phyloP scores from a whole-genome alignment of 352 stramenopile species.

The Saprolegnia parasitica region DNA sequence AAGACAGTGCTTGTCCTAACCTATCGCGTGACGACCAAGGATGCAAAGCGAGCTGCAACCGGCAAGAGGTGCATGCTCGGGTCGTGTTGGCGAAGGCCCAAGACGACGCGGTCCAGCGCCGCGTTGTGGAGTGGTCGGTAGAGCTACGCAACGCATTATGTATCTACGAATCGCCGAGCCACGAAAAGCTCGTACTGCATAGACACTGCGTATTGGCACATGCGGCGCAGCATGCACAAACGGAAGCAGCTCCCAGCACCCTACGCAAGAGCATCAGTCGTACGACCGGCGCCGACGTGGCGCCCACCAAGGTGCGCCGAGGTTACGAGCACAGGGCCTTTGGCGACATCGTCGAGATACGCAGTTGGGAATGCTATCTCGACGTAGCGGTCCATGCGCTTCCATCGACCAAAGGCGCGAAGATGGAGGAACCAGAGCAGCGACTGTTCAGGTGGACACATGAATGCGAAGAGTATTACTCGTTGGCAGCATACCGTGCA shows the following conservation, averaged over 20 bases:
- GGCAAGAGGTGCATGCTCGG: constrained; percentile 14
- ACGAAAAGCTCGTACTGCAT: neutral
- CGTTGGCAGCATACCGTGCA: constrained; percentile 7
- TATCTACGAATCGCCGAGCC: neutral
- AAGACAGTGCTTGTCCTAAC: constrained; percentile 25
- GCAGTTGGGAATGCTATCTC: constrained; percentile 15
- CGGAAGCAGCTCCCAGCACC: constrained; percentile 26
- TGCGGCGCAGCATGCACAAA: constrained; percentile 21
- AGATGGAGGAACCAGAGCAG: constrained; percentile 26
- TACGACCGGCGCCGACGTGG: neutral
- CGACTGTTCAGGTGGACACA: neutral
- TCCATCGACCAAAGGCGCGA: constrained; percentile 22
- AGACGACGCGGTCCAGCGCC: constrained; percentile 1
- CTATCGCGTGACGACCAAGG: neutral
- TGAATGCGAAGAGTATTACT: too few species aligned
- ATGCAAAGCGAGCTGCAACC: neutral
- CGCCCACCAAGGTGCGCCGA: constrained; percentile 15
- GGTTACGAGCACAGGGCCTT: constrained; percentile 13
- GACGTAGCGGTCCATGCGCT: constrained; percentile 14
- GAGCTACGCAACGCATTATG: constrained; percentile 21
- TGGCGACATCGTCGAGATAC: constrained; percentile 10
- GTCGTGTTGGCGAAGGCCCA: neutral
- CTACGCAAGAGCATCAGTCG: neutral
- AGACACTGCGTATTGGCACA: neutral
- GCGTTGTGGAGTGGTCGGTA: constrained; percentile 27